These are phyloP conservation scores for Dictyostelium firmibasis DNA, from an alignment of 78 protist species.

Conservation along the genomic window DNA sequence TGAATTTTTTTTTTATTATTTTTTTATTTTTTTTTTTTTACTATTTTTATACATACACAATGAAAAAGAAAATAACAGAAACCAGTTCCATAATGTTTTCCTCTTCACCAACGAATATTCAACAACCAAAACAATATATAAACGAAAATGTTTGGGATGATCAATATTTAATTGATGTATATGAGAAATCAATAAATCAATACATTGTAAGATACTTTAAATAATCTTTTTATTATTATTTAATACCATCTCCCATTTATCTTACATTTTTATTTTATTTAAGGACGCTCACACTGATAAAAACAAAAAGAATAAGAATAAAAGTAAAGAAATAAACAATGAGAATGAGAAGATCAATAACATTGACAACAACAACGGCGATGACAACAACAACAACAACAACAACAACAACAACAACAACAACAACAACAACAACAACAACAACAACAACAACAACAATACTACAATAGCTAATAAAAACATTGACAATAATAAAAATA, in stretches of 20 bases:
- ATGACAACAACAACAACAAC: background rate
- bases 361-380: background rate
- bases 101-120: background rate
- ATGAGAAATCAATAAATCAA: slow-evolving; percentile 28
- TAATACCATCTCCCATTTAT: background rate
- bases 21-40: background rate
- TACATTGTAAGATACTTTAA: slow-evolving; percentile 30
- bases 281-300: slow-evolving; percentile 26
- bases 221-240: background rate
- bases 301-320: background rate
- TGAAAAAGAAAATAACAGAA: slow-evolving; percentile 11
- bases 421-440: background rate
- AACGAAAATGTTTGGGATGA: slow-evolving; percentile 61
- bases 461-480: background rate
- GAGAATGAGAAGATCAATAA: background rate
- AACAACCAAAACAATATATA: background rate
- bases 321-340: background rate
- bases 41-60: background rate
- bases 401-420: background rate
- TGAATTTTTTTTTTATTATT: background rate
- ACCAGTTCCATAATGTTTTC: slow-evolving; percentile 16
- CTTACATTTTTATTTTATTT: background rate
- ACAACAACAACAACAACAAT: background rate
- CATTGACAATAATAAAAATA: background rate
- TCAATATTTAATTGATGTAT: slow-evolving; percentile 21